Conservation (phyloP, 73 alveolate genomes). For the Diophrys sp. region DNA sequence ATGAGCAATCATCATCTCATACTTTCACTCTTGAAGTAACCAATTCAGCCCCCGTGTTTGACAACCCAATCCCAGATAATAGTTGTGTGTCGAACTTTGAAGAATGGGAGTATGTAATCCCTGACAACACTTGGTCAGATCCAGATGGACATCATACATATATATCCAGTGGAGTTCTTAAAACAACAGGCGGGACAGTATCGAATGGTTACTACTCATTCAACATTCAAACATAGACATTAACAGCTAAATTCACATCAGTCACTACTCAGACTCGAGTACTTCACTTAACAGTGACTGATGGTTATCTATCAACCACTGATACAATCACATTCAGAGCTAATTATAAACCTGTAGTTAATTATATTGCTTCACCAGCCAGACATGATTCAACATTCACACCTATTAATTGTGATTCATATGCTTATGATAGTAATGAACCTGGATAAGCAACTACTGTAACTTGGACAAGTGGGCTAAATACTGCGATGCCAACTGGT, state of each 20-base stretch:
- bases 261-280: no score
- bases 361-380: not conserved
- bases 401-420: not conserved
- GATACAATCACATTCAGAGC: not conserved
- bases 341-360: not conserved
- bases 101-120: not conserved
- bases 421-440: not conserved
- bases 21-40: not conserved
- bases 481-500: not conserved
- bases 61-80: not conserved
- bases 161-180: not conserved
- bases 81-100: not conserved
- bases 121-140: not conserved
- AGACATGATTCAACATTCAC: not conserved
- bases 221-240: not conserved
- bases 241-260: no score
- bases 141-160: not conserved
- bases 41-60: not conserved
- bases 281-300: not conserved
- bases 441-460: not conserved
- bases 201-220: not conserved
- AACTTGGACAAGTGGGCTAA: not conserved
- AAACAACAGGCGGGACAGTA: not conserved
- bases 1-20: not conserved
- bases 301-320: not conserved